phyloP scores from a whole-genome alignment of 2,329 filamentous ascomycete genomes.

The Macrophomina phaseolina region DNA sequence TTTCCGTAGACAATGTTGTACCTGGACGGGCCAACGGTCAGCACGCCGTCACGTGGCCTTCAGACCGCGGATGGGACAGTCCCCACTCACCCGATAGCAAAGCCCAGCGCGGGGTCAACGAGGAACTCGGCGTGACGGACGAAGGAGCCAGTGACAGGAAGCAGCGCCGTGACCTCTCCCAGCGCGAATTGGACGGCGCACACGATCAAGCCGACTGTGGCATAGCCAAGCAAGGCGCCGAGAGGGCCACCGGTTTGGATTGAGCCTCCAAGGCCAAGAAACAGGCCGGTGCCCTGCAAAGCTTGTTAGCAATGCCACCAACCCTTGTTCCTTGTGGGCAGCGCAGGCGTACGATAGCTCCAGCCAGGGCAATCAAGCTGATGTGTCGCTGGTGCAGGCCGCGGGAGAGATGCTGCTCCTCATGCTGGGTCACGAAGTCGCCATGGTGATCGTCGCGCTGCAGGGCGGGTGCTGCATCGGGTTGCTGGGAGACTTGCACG shows the following conservation, averaged over 20 bases:
- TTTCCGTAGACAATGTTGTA: conserved; percentile 35
- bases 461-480: background rate
- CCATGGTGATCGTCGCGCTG: conserved; percentile 53
- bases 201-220: conserved; percentile 57
- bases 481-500: background rate
- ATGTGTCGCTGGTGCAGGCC: conserved; percentile 59
- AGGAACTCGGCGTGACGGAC: conserved; percentile 58
- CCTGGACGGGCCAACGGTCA: background rate
- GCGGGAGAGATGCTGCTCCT: conserved; percentile 58
- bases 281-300: conserved; percentile 43
- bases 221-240: conserved; percentile 59
- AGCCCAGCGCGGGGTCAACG: conserved; percentile 53
- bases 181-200: conserved; percentile 58
- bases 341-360: conserved; percentile 52
- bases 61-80: too few species aligned
- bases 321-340: background rate
- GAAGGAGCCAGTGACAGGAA: conserved; percentile 59
- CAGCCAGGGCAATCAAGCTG: conserved; percentile 63
- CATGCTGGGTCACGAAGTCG: conserved; percentile 55
- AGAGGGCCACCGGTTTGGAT: conserved; percentile 60
- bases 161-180: conserved; percentile 57
- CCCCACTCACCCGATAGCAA: conserved; percentile 37
- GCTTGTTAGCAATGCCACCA: background rate
- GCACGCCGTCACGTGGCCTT: background rate
- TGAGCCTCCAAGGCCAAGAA: conserved; percentile 60